phyloP scores from a whole-genome alignment of 176 grass and related monocot species.

The Cocos nucifera region DNA sequence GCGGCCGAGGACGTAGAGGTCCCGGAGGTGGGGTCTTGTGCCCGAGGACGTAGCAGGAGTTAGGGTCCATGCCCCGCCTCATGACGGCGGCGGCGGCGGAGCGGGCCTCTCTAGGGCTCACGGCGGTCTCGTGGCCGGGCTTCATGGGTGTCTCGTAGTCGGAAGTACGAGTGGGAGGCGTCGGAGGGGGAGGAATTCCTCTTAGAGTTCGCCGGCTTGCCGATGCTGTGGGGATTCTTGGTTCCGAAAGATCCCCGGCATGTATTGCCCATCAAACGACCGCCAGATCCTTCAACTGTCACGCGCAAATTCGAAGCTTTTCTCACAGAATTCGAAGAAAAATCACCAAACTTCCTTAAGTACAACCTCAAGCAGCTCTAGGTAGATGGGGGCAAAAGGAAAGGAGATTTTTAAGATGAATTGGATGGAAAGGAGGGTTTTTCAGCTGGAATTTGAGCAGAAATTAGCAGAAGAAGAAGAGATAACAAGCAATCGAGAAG shows the following conservation, averaged over 20 bases:
- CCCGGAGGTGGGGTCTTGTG: too few relatives aligned
- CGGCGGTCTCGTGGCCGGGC: slow-evolving; percentile 26
- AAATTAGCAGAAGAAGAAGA: background rate
- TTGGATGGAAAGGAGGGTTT: too few relatives aligned
- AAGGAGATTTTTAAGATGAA: too few relatives aligned
- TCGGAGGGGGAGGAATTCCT: slow-evolving; percentile 28
- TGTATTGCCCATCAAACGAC: slow-evolving; percentile 96
- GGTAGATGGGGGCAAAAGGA: too few relatives aligned
- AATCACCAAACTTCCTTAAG: too few relatives aligned
- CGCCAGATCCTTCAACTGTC: background rate
- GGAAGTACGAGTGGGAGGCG: slow-evolving; percentile 1
- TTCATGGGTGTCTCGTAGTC: slow-evolving; percentile 30
- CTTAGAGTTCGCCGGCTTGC: slow-evolving; percentile 30
- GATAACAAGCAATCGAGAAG: slow-evolving; percentile 8
- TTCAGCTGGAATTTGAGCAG: too few relatives aligned
- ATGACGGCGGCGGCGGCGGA: slow-evolving; percentile 10
- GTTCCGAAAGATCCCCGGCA: slow-evolving; percentile 69
- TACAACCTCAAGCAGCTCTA: too few relatives aligned
- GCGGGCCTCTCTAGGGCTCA: slow-evolving; percentile 9
- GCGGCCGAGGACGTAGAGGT: too few relatives aligned
- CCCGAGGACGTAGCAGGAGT: slow-evolving; percentile 17
- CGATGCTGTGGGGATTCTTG: slow-evolving; percentile 48
- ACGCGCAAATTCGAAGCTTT: too few relatives aligned
- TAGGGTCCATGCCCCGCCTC: slow-evolving; percentile 35
- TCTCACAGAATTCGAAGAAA: too few relatives aligned